Evolutionary conservation across 2,329 filamentous ascomycete species (phyloP), one percentile per base, ranked within the genome.

Genomic region (Trichoderma koningii): DNA sequence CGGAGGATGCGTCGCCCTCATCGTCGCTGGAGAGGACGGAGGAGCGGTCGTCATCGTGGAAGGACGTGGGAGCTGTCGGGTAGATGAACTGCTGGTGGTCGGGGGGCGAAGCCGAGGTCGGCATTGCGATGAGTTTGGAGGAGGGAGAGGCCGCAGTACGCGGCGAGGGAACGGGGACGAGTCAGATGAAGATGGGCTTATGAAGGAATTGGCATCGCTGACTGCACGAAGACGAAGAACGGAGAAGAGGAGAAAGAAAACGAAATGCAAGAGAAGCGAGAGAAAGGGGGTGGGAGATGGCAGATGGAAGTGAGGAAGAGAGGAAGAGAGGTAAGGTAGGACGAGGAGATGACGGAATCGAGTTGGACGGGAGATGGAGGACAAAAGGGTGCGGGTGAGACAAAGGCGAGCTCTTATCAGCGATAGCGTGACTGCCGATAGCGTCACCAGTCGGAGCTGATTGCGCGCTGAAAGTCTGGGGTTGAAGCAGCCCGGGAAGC

Each of bases 1-100:
- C 55, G 14, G 56, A 57, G 5, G 60, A 59, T 14, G n/a, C 44
- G 17, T 56, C 52, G 17, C 38, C 62, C 17, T 64, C 62, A 6
- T 59, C 17, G 12, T 64, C 65, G 59, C 67, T 53, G 52, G 64
- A 57, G 19, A 70, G 61, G 6, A 68, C 65, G 6, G 71, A 74
- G 6, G 68, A 64, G 26, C 69, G 70, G 42, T 75, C 73, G 55
- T 68, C 52, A 53, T 74, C 69, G 45, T 65, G 51, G 61, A 55
- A 26, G 12, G 51, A 47, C 10, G 51, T 42, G 7, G 47, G 21
- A 55, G 64, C 57, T 23, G 56, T 38, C 15, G 56, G 57, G 52
- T 48, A 62, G 57, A 63, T 63, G 62, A 64, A 55, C 21, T 17
- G 62, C 47, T 50, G 62, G 15, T 64, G 62, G 45, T 64, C 62